A percentile compares a stretch with the other conserved stretches of the same genome.
Conservation (phyloP, 352 stramenopile genomes). For the Nothophytophthora sp. region DNA sequence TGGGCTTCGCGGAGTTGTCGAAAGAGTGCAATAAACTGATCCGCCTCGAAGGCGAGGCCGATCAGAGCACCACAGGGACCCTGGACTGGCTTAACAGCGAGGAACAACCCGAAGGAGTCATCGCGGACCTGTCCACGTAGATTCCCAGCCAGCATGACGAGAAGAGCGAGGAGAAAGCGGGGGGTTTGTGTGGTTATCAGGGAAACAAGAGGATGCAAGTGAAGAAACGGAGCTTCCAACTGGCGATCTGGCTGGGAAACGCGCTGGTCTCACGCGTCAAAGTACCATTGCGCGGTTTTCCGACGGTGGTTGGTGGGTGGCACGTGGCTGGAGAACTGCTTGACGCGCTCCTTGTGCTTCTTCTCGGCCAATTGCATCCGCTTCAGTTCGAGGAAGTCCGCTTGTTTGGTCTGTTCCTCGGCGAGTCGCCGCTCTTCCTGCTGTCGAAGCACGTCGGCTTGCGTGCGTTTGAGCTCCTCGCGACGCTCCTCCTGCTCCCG, state of each 20-base stretch:
- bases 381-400: conserved; percentile 76
- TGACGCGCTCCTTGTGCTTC: conserved; percentile 70
- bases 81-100: conserved; percentile 41
- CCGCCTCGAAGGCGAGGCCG: conserved; percentile 49
- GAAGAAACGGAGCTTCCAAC: too few relatives aligned
- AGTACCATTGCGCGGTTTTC: conserved; percentile 85
- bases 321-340: conserved; percentile 47
- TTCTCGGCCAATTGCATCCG: conserved; percentile 78
- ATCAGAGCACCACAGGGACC: conserved; percentile 35
- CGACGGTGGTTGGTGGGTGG: conserved; percentile 62
- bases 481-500: conserved; percentile 72
- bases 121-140: conserved; percentile 17
- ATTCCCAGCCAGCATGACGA: conserved; percentile 3
- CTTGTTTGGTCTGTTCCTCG: conserved; percentile 64
- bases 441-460: conserved; percentile 63
- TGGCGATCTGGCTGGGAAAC: too few relatives aligned
- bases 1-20: conserved; percentile 61
- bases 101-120: conserved; percentile 16
- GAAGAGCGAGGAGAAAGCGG: conserved; percentile 5
- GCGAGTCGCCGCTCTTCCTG: conserved; percentile 48
- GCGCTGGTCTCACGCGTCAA: conserved; percentile 76
- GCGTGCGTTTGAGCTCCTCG: conserved; percentile 64
- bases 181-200: background rate
- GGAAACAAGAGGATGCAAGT: background rate
- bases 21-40: conserved; percentile 86